A percentile compares a stretch with the other conserved stretches of the same genome.
phyloP scores from a whole-genome alignment of 371 early-diverging fungal species.

The Mucor lusitanicus region DNA sequence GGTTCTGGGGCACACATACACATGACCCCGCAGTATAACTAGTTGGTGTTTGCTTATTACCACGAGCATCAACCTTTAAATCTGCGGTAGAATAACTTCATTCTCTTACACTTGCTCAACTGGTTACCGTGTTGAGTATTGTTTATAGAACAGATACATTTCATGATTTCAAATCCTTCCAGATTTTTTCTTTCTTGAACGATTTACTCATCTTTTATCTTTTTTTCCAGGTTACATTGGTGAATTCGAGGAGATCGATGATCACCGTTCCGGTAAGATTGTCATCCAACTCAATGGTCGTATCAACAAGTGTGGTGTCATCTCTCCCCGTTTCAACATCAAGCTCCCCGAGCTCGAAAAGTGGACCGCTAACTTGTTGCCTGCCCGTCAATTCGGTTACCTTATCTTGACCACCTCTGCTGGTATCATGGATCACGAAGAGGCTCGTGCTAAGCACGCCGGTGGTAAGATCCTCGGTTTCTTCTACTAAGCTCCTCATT shows the following conservation, averaged over 20 bases:
- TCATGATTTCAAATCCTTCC: constrained; percentile 1
- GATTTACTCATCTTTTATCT: constrained; percentile 1
- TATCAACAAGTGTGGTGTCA: constrained; percentile 99
- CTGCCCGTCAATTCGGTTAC: constrained; percentile 99
- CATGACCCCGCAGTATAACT: constrained; percentile 68
- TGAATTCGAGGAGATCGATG: constrained; percentile 98
- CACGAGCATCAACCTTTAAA: constrained; percentile 62
- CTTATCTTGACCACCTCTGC: constrained; percentile 96
- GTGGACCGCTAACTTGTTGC: constrained; percentile 97
- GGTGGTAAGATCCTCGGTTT: constrained; percentile 99
- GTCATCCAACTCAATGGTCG: constrained; percentile 99
- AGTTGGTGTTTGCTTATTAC: constrained; percentile 50
- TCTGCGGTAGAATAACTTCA: constrained; percentile 61
- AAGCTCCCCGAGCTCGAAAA: constrained; percentile 94
- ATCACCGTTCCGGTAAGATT: constrained; percentile 99
- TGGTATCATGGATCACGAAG: constrained; percentile 99
- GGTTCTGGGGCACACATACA: background rate
- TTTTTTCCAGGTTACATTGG: constrained; percentile 93
- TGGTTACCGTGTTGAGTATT: constrained; percentile 16
- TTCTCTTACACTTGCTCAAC: constrained; percentile 20
- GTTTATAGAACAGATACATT: constrained; percentile 22
- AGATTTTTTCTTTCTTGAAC: background rate
- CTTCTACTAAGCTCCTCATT: constrained; percentile 54
- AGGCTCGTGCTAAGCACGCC: constrained; percentile 97
- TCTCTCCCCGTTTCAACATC: constrained; percentile 99